Evolutionary conservation across 768 basidiomycete genomes (phyloP), one percentile per base, ranked within the genome.

Genomic region (Mycena kentingensis): DNA sequence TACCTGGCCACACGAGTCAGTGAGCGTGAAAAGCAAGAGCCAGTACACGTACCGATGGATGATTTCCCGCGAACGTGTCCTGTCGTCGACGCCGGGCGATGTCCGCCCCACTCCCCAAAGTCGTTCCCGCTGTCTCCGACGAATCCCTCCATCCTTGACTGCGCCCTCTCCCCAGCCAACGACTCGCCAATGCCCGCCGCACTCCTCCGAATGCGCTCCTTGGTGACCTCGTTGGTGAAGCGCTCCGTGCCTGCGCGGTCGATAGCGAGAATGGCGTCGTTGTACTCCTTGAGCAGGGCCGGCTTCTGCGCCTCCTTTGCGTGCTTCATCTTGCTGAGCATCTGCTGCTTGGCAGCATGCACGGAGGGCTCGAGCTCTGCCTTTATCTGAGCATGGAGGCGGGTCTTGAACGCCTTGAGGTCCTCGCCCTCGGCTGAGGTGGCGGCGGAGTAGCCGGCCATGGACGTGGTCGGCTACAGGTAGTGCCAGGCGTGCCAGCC

Each of bases 381-480:
- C 42, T 49, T 55, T 50, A 60, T 55, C 43, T 60, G 46, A 1
- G 42, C 22, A n/a, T 60, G 58, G n/a, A 52, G n/a, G 16, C 58
- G 34, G 12, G 44, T 27, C 47, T 60, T 55, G 54, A 52, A 60
- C 25, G 43, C 46, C 19, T 46, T 52, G 26, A 58, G 6, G 47
- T 55, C 58, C 43, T 60, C 57, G 24, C 5, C 43, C 6, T 52
- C 51, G 41, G 41, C 24, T 22, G 41, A 7, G 22, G 41, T 12
- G 41, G 41, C 12, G 22, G 41, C 22, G 11, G 8, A 5, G 41
- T 24, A 11, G 26, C 22, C 41, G 22, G 41, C 26, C 41, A 42
- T 42, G 41, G 41, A 19, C 41, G 41, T 42, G 41, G 41, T 42
- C 36, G 36, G 8, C 41, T 8, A 19, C 22, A 24, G 5, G 22